phyloP scores from a whole-genome alignment of 345 rosid genomes.

The Pelargonium nanum region DNA sequence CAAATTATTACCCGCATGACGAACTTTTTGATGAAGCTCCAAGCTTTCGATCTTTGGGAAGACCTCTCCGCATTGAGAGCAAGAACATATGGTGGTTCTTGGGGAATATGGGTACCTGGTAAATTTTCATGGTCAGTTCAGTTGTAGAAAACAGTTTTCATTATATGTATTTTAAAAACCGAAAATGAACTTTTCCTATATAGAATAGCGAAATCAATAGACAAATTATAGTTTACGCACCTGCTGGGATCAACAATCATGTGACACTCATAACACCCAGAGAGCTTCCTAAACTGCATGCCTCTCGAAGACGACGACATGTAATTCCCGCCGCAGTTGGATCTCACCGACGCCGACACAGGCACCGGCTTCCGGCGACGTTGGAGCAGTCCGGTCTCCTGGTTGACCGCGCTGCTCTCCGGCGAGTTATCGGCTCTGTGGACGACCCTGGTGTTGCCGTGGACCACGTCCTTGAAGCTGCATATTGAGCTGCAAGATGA shows the following conservation, averaged over 20 bases:
- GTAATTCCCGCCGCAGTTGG: constrained; percentile 30
- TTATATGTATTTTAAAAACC: no score
- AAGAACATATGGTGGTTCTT: constrained; percentile 56
- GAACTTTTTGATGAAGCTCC: constrained; percentile 93
- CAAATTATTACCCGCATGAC: constrained; percentile 67
- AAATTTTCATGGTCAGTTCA: no score
- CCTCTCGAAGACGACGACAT: constrained; percentile 49
- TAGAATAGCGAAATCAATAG: not conserved
- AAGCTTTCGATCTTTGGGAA: constrained; percentile 86
- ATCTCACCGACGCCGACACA: constrained; percentile 18
- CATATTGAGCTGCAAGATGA: constrained; percentile 90
- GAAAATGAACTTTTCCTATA: no score
- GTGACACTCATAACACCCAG: constrained; percentile 94
- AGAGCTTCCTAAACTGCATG: constrained; percentile 93
- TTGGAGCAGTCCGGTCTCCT: constrained; percentile 53
- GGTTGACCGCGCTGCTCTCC: constrained; percentile 54
- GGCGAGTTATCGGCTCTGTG: constrained; percentile 93
- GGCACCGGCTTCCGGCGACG: constrained; percentile 14
- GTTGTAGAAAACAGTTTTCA: not conserved
- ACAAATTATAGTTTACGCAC: constrained; percentile 16
- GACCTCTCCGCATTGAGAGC: constrained; percentile 89
- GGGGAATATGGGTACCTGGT: constrained; percentile 56
- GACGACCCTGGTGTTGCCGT: constrained; percentile 86
- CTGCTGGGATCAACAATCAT: constrained; percentile 92
- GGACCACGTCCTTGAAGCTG: constrained; percentile 75